phyloP scores from a whole-genome alignment of 441 rosid genomes.

The Arabidopsis lyrata region DNA sequence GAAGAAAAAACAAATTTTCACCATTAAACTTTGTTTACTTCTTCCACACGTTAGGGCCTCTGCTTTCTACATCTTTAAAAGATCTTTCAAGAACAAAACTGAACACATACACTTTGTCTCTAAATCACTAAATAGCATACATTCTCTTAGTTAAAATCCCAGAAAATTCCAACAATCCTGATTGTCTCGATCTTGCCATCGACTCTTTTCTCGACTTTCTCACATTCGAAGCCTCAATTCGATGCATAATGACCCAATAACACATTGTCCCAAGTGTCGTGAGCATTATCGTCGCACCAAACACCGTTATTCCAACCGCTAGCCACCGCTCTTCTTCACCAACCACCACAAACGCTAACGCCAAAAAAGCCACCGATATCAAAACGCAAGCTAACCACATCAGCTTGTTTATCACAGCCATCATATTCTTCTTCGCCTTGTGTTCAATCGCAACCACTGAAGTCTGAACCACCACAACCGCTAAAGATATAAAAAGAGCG shows the following conservation, averaged over 20 bases:
- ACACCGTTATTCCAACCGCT: slow-evolving; percentile 49
- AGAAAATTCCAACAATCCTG: slow-evolving; percentile 40
- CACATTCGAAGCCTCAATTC: slow-evolving; percentile 39
- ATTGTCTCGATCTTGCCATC: slow-evolving; percentile 39
- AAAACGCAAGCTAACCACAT: slow-evolving; percentile 74
- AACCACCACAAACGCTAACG: slow-evolving; percentile 55
- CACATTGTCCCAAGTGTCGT: slow-evolving; percentile 47
- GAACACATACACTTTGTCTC: slow-evolving; percentile 1
- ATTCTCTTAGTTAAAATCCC: slow-evolving; percentile 44
- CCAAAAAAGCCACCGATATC: slow-evolving; percentile 62
- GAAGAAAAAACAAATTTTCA: neutral
- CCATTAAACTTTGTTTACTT: slow-evolving; percentile 23
- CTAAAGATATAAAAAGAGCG: slow-evolving; percentile 69
- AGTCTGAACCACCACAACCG: slow-evolving; percentile 68
- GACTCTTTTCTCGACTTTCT: slow-evolving; percentile 40
- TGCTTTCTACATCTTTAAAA: neutral
- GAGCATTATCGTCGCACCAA: slow-evolving; percentile 49
- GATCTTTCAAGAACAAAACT: neutral
- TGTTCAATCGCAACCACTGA: slow-evolving; percentile 65
- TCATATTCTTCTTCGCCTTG: slow-evolving; percentile 62
- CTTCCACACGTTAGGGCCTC: slow-evolving; percentile 14
- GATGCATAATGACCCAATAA: slow-evolving; percentile 49
- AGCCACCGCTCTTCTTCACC: slow-evolving; percentile 47
- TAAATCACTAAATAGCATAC: slow-evolving; percentile 44
- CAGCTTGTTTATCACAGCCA: slow-evolving; percentile 69